phyloP scores from a whole-genome alignment of 1,139 yeast genomes.

The Blastobotrys raffinosifermentans region DNA sequence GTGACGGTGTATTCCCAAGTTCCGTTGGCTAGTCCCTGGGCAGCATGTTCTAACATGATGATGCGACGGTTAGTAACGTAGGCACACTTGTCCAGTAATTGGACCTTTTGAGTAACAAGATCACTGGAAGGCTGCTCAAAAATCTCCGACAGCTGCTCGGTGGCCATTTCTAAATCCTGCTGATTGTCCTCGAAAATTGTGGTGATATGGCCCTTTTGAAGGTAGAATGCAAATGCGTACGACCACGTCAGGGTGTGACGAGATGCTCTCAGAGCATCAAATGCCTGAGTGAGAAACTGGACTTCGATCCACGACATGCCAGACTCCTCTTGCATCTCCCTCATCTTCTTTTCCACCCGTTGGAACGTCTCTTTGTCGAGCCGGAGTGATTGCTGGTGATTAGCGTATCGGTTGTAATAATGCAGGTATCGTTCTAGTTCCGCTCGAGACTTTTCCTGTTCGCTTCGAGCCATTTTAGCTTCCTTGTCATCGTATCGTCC shows the following conservation, averaged over 20 bases:
- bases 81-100: constrained; percentile 33
- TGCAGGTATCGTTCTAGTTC: constrained; percentile 64
- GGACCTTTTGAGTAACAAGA: constrained; percentile 29
- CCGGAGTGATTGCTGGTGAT: constrained; percentile 72
- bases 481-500: constrained; percentile 48
- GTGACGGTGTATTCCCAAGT: constrained; percentile 28
- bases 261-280: constrained; percentile 57
- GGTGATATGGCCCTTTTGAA: constrained; percentile 43
- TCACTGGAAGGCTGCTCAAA: constrained; percentile 40
- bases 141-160: constrained; percentile 72
- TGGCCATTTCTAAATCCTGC: constrained; percentile 61
- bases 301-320: constrained; percentile 87
- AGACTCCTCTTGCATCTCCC: constrained; percentile 54
- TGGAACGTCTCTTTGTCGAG: constrained; percentile 63
- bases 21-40: constrained; percentile 31
- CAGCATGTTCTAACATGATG: constrained; percentile 33
- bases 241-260: constrained; percentile 87
- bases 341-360: constrained; percentile 59
- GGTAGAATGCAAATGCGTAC: constrained; percentile 72
- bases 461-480: constrained; percentile 30
- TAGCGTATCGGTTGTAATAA: constrained; percentile 67
- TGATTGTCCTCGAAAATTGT: constrained; percentile 68
- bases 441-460: constrained; percentile 34
- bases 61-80: constrained; percentile 33
- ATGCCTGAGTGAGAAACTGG: constrained; percentile 73